Evolutionary conservation across 208 protist species (phyloP), one percentile per base, ranked within the genome.

Genomic region (Sergeia podlipaevii): DNA sequence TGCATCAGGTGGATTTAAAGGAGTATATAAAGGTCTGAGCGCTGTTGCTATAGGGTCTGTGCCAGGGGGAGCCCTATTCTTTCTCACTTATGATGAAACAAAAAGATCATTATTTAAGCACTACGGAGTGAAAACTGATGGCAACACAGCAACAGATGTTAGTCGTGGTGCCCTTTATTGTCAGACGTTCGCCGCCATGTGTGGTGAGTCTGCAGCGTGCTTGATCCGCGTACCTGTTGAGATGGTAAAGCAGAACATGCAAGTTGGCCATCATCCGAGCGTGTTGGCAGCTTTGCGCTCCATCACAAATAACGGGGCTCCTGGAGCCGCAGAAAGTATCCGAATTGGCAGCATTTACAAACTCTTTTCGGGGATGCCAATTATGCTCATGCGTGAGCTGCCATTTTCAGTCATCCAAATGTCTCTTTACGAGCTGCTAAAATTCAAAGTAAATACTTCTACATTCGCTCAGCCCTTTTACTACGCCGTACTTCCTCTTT

Each of bases 371-470:
- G 94, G 89, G 0, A 95, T 93, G 74, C 74, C 73, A 1, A 80
- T 91, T 8, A 95, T 93, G 75, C 60, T 97, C 2, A 46, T 88
- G 34, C 83, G 90, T 26, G 85, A 97, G 54, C 38, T 96, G 7
- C 94, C 94, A 7, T 97, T 97, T 67, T 77, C 89, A 11, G 72
- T 96, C 0, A 82, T 95, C 47, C 94, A 97, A 57, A 96, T 97
- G 77, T 85, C 78, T 8, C 82, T 96, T 10, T 97, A 96, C 53
- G 91, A 97, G 56, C 51, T 36, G 10, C 67, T 95, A 15, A 97
- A 96, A 59, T 41, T 38, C 1, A 54, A 32, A 26, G 33, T 81
- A 10, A 29, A 60, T 21, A 65, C 65, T 17, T 65, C 76, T 28
- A 46, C 61, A 26, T 33, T 42, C 2, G 53, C 65, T 21, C 59